phyloP scores from a whole-genome alignment of 164 flowering plant species.

The Euptelea pleiosperma region DNA sequence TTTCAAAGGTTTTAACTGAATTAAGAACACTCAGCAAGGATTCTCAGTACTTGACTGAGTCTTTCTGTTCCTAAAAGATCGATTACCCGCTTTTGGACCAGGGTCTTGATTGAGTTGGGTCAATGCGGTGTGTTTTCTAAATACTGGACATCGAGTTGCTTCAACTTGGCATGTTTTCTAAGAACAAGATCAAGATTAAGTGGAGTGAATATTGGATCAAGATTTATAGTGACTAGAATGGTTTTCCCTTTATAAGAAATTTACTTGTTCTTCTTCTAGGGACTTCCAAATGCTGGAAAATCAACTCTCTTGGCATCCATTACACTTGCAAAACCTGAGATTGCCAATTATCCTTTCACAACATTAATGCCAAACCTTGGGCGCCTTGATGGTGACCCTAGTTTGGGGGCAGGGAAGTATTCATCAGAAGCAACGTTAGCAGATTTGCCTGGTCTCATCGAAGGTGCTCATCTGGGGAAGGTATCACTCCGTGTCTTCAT shows the following conservation, averaged over 20 bases:
- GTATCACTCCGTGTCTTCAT: slow-evolving; percentile 30
- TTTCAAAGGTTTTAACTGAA: no score
- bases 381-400: slow-evolving; percentile 91
- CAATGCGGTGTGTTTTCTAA: no score
- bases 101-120: no score
- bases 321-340: slow-evolving; percentile 88
- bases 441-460: slow-evolving; percentile 97
- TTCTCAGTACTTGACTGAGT: no score
- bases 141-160: no score
- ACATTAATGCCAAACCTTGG: slow-evolving; percentile 99
- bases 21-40: no score
- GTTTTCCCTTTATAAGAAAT: slow-evolving; percentile 1
- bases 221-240: no score
- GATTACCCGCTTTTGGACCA: no score
- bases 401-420: slow-evolving; percentile 71
- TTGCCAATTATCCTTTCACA: slow-evolving; percentile 98
- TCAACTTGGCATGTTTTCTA: no score
- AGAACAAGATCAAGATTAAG: no score
- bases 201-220: no score
- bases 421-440: slow-evolving; percentile 91
- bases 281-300: slow-evolving; percentile 99
- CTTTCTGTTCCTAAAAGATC: no score
- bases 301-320: slow-evolving; percentile 88
- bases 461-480: slow-evolving; percentile 99
- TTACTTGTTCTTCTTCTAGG: slow-evolving; percentile 39